These are phyloP conservation scores for Extremus antarcticus DNA, from an alignment of 495 filamentous ascomycete species.

Conservation along the genomic window DNA sequence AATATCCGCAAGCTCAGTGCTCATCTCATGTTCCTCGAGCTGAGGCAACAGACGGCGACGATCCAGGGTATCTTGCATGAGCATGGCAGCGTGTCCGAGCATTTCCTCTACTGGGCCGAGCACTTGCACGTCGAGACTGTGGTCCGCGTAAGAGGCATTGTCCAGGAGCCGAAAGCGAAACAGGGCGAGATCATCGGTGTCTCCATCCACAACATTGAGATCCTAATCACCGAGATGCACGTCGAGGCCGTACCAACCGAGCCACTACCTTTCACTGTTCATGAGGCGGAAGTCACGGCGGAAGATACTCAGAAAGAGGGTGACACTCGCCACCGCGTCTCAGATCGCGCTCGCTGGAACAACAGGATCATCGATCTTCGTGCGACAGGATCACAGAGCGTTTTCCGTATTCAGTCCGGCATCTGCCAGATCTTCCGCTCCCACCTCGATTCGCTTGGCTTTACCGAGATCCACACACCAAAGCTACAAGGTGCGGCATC, in stretches of 20 bases:
- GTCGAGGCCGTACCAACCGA: conserved; percentile 47
- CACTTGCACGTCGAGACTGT: conserved; percentile 58
- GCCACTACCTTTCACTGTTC: conserved; percentile 50
- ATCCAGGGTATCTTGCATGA: conserved; percentile 68
- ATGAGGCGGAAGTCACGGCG: conserved; percentile 47
- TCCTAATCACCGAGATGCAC: conserved; percentile 38
- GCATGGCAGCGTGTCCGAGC: conserved; percentile 44
- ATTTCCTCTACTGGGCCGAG: conserved; percentile 58
- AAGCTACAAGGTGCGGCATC: conserved; percentile 84
- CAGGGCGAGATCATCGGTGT: conserved; percentile 39
- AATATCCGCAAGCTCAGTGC: conserved; percentile 79
- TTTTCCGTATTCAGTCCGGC: conserved; percentile 69
- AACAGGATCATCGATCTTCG: conserved; percentile 88
- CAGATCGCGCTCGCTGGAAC: conserved; percentile 66
- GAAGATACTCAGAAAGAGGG: conserved; percentile 23
- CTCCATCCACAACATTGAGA: conserved; percentile 31
- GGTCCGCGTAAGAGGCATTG: conserved; percentile 39
- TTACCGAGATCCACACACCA: conserved; percentile 81
- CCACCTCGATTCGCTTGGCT: conserved; percentile 64
- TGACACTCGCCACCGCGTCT: conserved; percentile 45
- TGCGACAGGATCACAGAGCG: conserved; percentile 77
- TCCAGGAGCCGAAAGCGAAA: conserved; percentile 40
- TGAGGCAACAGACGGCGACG: conserved; percentile 69
- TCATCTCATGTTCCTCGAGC: conserved; percentile 84
- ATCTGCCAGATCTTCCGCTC: conserved; percentile 70